Evolutionary conservation across 2,329 filamentous ascomycete species (phyloP), one percentile per base, ranked within the genome.

Genomic region (Cladosporium sp.): DNA sequence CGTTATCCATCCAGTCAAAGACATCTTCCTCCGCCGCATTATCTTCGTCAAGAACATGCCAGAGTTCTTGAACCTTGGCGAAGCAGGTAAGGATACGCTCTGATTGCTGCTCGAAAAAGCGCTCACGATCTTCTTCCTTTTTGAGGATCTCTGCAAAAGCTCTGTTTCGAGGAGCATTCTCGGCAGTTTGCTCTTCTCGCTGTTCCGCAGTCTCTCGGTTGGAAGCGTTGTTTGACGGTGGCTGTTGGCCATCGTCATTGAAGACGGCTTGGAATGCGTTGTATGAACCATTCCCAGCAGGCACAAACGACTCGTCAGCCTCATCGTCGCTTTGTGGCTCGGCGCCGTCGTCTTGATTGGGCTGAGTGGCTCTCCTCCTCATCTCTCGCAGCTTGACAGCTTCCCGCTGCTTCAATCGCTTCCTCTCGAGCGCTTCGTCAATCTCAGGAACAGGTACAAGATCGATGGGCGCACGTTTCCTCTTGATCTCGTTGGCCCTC

Each of bases 1-100:
- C 80, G 55, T 79, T 78, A 45, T 82, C 77, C 11, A 84, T 70
- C 74, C 81, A 84, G 46, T 80, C 75, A 37, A 77, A 72, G 6
- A 74, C 72, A 3, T 77, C 75, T 38, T 74, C 70, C 19, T 72
- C 65, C 28, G 80, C 72, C 9, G 77, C 78, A 18, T 68, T 66
- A 13, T 63, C 69, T 19, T 74, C 69, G 9, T 76, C 60, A 18
- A 66, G 41, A 66, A 53, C 81, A 62, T 46, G 77, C 74, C 55
- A 65, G 18, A 63, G 55, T 16, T 53, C 41, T 40, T 75, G 63
- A 38, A 74, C 70, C 33, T 69, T 68, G 9, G 67, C 66, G 11
- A 68, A 65, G 34, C 72, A 72, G 13, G 43, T 40, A 18, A 54
- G 49, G n/a, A 57, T 53, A 9, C 61, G 57, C 10, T 49, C 52